Evolutionary conservation across 2,329 filamentous ascomycete genomes (phyloP), one percentile per base, ranked within the genome.

Genomic region (Talaromyces piceae): DNA sequence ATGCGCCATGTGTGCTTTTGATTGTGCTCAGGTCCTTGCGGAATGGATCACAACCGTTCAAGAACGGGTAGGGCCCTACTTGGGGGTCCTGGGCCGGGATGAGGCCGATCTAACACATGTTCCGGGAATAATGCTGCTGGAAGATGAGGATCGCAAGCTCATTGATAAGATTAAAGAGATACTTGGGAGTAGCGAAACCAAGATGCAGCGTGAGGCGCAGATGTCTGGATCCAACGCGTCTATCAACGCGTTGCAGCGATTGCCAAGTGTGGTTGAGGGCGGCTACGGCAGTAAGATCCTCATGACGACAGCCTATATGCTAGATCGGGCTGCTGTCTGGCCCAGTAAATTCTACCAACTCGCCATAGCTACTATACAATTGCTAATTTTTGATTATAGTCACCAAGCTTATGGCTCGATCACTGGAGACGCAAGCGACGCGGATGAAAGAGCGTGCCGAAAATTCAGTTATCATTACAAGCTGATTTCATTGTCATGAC

Each of bases 41-140:
- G 91, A 97, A 69, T 98, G 91, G 91, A 81, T 93, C 37, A 87
- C 88, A 4, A 93, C 90, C 1, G 81, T 97, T 3, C 93, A 98
- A 67, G 91, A 96, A 63, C 86, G 93, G 7, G 87, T 96, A n/a
- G 91, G 91, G 0, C 83, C 83, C 4, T 95, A 93, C 61, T 69
- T 97, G 5, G 91, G 91, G 4, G 82, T 96, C 5, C 78, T 97
- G 1, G 91, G 91, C 11, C 84, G 86, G 53, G 87, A 95, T 56
- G 79, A 86, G 0, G 81, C 93, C 28, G 89, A 96, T 60, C 78
- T 88, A 47, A 76, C 77, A 0, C 84, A 91, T 58, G 87, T 95
- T 6, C 89, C 90, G 2, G 88, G 85, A 2, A 86, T 95, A 51
- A 89, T 96, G 82, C 79, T 96, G 3, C 77, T 97, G 1, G 91